Percentiles rank a stretch among this genome's conserved stretches.
These are phyloP conservation scores for Conticribra guillardii DNA, from an alignment of 108 stramenopile species.

Conservation along the genomic window DNA sequence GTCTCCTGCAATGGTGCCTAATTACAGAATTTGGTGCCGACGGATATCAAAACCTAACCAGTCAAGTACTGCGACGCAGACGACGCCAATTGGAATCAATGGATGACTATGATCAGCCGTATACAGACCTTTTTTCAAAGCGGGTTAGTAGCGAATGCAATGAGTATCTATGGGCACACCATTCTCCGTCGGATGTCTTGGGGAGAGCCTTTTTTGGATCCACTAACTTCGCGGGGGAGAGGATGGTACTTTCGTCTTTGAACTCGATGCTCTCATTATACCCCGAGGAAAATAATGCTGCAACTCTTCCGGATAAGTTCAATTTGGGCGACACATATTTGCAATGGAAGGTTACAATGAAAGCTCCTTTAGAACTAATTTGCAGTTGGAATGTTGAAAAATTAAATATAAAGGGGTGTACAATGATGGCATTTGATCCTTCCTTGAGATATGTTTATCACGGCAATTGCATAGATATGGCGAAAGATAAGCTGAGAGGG, in stretches of 20 bases:
- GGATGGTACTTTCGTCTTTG: slow-evolving; percentile 18
- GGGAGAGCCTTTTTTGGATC: slow-evolving; percentile 54
- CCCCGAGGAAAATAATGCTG: slow-evolving; percentile 10
- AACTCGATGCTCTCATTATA: slow-evolving; percentile 16
- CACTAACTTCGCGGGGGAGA: slow-evolving; percentile 32
- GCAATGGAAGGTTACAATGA: slow-evolving; percentile 37
- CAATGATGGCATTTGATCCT: slow-evolving; percentile 56
- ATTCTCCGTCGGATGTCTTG: slow-evolving; percentile 39
- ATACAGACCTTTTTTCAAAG: slow-evolving; percentile 48
- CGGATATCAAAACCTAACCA: slow-evolving; percentile 6
- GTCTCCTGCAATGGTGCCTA: slow-evolving; percentile 30
- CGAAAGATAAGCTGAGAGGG: slow-evolving; percentile 9
- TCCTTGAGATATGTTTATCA: slow-evolving; percentile 42
- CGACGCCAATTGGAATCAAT: slow-evolving; percentile 19
- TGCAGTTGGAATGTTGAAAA: slow-evolving; percentile 31
- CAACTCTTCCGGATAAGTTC: slow-evolving; percentile 25
- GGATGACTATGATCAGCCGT: slow-evolving; percentile 14
- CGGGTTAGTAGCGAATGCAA: slow-evolving; percentile 33
- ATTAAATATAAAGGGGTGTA: slow-evolving; percentile 28
- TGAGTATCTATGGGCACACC: slow-evolving; percentile 20
- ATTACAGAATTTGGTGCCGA: slow-evolving; percentile 36
- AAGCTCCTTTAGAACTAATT: slow-evolving; percentile 48
- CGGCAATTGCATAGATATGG: slow-evolving; percentile 45
- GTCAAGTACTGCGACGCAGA: slow-evolving; percentile 27
- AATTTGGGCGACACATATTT: slow-evolving; percentile 33